phyloP scores from a whole-genome alignment of 148 eudicot genomes.

The Spergularia marina region DNA sequence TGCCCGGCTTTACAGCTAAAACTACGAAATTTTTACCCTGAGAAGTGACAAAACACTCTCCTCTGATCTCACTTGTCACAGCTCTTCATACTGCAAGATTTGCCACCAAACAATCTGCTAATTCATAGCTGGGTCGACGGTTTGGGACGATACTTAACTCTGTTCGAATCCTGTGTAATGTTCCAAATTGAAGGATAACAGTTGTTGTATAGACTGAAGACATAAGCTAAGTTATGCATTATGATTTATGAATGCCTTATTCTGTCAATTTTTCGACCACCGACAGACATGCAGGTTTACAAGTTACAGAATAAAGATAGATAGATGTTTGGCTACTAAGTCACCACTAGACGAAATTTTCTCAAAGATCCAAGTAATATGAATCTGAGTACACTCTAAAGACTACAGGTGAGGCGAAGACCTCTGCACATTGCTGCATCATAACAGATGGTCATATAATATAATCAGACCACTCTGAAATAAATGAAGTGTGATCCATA shows the following conservation, averaged over 20 bases:
- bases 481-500: constrained; percentile 70
- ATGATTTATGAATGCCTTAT: not conserved
- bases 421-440: not conserved
- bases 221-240: constrained; percentile 1
- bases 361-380: not conserved
- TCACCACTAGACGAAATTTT: not conserved
- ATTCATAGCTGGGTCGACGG: no score
- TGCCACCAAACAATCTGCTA: no score
- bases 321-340: not conserved
- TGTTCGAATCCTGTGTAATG: no score
- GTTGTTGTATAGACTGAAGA: not conserved
- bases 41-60: not conserved
- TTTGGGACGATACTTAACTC: no score
- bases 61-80: not conserved
- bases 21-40: not conserved
- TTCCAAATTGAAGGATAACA: not conserved
- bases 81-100: not conserved
- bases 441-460: constrained; percentile 26
- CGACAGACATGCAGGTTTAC: not conserved
- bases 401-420: not conserved
- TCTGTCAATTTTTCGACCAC: not conserved
- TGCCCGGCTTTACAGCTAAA: not conserved
- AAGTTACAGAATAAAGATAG: not conserved
- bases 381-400: not conserved
- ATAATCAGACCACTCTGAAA: constrained; percentile 49